phyloP scores from a whole-genome alignment of 202 grass and related monocot species.

The Cymbopogon flexuosus region DNA sequence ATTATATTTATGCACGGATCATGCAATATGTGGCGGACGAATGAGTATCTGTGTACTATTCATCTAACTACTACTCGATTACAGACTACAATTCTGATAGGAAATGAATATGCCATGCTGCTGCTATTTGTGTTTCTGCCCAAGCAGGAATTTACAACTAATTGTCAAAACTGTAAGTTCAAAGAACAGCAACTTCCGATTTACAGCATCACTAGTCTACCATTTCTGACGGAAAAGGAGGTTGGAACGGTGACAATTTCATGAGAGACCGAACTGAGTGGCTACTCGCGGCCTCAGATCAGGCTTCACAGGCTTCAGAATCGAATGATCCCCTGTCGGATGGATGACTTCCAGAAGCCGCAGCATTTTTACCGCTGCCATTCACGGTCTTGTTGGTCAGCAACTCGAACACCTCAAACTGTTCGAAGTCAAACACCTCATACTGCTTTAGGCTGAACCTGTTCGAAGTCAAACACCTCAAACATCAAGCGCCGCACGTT shows the following conservation, averaged over 20 bases:
- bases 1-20: neutral
- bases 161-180: constrained; percentile 18
- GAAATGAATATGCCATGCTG: neutral
- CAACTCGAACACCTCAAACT: constrained; percentile 34
- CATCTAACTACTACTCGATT: neutral
- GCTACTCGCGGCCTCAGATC: neutral
- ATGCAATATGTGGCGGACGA: neutral
- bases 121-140: constrained; percentile 17
- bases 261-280: neutral
- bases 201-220: constrained; percentile 21
- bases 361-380: neutral
- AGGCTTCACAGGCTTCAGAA: neutral
- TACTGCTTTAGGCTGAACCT: constrained; percentile 81
- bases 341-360: neutral
- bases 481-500: constrained; percentile 94
- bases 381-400: neutral
- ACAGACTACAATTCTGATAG: neutral
- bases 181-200: neutral
- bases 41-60: neutral
- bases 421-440: constrained; percentile 91
- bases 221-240: neutral
- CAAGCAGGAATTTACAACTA: constrained; percentile 31
- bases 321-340: neutral
- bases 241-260: neutral
- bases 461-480: constrained; percentile 93